A percentile compares a stretch with the other conserved stretches of the same genome.
These are phyloP conservation scores for Protea cynaroides DNA, from an alignment of 164 flowering plant genomes.

Conservation along the genomic window DNA sequence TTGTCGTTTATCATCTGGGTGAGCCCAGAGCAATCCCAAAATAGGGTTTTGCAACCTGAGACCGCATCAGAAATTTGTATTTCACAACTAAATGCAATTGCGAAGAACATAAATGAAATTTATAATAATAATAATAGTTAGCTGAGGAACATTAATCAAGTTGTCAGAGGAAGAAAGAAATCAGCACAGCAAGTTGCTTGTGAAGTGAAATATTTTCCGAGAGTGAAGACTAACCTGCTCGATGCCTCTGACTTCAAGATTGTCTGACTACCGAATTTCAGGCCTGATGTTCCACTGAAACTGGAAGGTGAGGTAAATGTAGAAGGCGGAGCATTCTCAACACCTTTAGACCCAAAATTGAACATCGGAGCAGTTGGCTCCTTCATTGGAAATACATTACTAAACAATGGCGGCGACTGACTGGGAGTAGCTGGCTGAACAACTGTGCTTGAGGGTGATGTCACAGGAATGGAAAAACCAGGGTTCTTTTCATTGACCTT, in stretches of 20 bases:
- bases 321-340: slow-evolving; percentile 17
- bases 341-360: slow-evolving; percentile 20
- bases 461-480: slow-evolving; percentile 16
- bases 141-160: too few species aligned
- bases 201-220: neutral
- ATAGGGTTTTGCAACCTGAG: too few species aligned
- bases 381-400: slow-evolving; percentile 16
- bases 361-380: slow-evolving; percentile 27
- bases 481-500: slow-evolving; percentile 20
- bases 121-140: too few species aligned
- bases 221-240: slow-evolving; percentile 29
- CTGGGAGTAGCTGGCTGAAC: slow-evolving; percentile 12
- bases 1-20: too few species aligned
- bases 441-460: slow-evolving; percentile 18
- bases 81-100: too few species aligned
- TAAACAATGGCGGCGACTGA: slow-evolving; percentile 16
- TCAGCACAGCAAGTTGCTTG: neutral
- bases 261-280: slow-evolving; percentile 11
- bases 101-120: too few species aligned
- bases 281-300: slow-evolving; percentile 14
- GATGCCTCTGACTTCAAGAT: slow-evolving; percentile 8
- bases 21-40: too few species aligned
- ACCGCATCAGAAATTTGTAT: too few species aligned
- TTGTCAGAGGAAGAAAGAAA: neutral
- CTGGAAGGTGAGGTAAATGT: slow-evolving; percentile 12